Base-by-base conservation (phyloP, 2,329 filamentous ascomycete genomes). In the Talaromyces sp. region DNA sequence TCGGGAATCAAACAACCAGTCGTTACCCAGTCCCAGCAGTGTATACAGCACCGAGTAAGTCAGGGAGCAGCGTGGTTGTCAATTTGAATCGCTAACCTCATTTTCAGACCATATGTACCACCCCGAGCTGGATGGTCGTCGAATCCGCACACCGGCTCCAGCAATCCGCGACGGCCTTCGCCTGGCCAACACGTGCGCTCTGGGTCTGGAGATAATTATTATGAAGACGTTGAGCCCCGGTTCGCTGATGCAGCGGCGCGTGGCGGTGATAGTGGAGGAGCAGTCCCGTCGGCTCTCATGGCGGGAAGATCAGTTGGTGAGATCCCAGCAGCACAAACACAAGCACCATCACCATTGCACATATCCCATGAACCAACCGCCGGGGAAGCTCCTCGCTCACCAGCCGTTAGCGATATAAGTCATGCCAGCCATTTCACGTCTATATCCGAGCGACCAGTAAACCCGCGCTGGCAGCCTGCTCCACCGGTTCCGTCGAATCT, bases 171-270 rank as follows among this genome's bases (percentile, higher is more conserved):
- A 46, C 74, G 66, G 68, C 55, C 32, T 64, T 63, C 51, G 65
- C 66, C 63, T 24, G 59, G 66, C 7, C 59, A 60, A 24, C 68
- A 70, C 66, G 21, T 63, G 66, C 62, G 72, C 65, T 54, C 77
- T 69, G 67, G 71, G 55, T 80, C 81, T 11, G 64, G 64, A 19
- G 74, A 79, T 50, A 77, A 83, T 63, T 97, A 97, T 76, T 96
- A 95, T 70, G 94, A 97, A 80, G 93, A 97, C 72, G 86, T 96
- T 12, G 92, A 96, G 65, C 92, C 93, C 51, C 89, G 87, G 60
- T 97, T 97, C 69, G 89, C 86, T 35, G 82, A 85, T 60, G n/a
- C 67, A 70, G 58, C 70, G 72, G 46, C 66, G 69, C 54, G 65
- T 64, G 32, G 26, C 61, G 65, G 56, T 63, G 53, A 11, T n/a